A percentile compares a stretch with the other conserved stretches of the same genome.
Evolutionary conservation across 306 rosid genomes (phyloP).

Genomic region (Rubus idaeus): DNA sequence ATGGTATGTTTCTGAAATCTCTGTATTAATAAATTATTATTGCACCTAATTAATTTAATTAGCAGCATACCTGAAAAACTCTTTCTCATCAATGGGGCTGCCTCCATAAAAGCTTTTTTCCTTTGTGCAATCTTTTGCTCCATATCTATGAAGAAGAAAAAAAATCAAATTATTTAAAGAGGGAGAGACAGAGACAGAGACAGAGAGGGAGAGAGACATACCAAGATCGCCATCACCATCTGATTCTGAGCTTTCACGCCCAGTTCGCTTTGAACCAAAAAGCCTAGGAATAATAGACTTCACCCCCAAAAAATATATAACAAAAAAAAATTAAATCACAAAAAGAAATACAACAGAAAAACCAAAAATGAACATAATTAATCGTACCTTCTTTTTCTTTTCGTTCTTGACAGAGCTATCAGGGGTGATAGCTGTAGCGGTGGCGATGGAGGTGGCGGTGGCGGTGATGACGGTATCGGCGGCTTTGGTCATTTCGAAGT

Average conservation of each 20-base stretch:
- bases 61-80: constrained; percentile 53
- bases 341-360: neutral
- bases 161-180: neutral
- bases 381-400: constrained; percentile 64
- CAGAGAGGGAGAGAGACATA: constrained; percentile 15
- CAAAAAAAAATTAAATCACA: neutral
- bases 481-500: constrained; percentile 45
- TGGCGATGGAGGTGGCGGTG: neutral
- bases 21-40: neutral
- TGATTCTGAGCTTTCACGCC: constrained; percentile 48
- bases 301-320: neutral
- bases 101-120: constrained; percentile 49
- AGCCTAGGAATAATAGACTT: constrained; percentile 80
- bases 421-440: neutral
- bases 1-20: neutral
- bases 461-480: constrained; percentile 7
- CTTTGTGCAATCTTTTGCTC: constrained; percentile 54
- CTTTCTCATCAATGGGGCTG: constrained; percentile 44
- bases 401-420: constrained; percentile 49
- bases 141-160: constrained; percentile 30
- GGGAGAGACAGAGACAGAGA: neutral
- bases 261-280: constrained; percentile 61
- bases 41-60: neutral
- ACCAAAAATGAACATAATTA: neutral
- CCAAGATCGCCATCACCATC: constrained; percentile 51